Evolutionary conservation across 2,329 filamentous ascomycete genomes (phyloP).

Genomic region (Arthrobotrys pseudoclavata): DNA sequence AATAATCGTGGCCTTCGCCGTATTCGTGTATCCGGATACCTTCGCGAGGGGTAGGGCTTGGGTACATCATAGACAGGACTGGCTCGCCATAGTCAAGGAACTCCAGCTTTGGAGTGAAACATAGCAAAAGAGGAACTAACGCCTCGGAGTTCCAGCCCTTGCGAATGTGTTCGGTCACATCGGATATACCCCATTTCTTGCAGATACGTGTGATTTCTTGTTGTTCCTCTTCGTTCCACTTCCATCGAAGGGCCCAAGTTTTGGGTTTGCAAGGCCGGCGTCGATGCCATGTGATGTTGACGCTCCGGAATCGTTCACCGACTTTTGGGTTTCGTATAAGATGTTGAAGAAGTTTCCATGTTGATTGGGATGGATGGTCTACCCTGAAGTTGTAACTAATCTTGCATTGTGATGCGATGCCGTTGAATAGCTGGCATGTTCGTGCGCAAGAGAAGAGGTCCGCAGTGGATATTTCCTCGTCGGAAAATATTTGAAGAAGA

Average conservation of each 20-base stretch:
- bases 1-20: background rate
- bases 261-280: conserved; percentile 12
- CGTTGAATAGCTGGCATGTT: conserved; percentile 11
- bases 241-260: conserved; percentile 24
- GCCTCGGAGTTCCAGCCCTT: conserved; percentile 29
- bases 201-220: background rate
- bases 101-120: conserved; percentile 17
- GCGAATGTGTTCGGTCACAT: background rate
- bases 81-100: conserved; percentile 10
- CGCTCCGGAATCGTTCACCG: conserved; percentile 22
- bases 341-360: conserved; percentile 11
- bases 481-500: conserved; percentile 20
- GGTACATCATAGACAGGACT: background rate
- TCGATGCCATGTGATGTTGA: conserved; percentile 35
- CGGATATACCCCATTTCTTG: background rate
- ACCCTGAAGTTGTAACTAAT: conserved; percentile 34
- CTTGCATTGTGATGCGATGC: conserved; percentile 18
- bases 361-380: conserved; percentile 6
- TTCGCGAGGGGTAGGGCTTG: background rate
- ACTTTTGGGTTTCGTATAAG: conserved; percentile 1
- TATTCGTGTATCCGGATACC: conserved; percentile 21
- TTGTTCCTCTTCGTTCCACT: background rate
- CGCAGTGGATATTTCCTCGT: background rate
- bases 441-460: conserved; percentile 3
- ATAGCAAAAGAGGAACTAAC: conserved; percentile 27